A percentile compares a stretch with the other conserved stretches of the same genome.
Evolutionary conservation across 2,329 filamentous ascomycete species (phyloP).

Genomic region (Eutypa lata): DNA sequence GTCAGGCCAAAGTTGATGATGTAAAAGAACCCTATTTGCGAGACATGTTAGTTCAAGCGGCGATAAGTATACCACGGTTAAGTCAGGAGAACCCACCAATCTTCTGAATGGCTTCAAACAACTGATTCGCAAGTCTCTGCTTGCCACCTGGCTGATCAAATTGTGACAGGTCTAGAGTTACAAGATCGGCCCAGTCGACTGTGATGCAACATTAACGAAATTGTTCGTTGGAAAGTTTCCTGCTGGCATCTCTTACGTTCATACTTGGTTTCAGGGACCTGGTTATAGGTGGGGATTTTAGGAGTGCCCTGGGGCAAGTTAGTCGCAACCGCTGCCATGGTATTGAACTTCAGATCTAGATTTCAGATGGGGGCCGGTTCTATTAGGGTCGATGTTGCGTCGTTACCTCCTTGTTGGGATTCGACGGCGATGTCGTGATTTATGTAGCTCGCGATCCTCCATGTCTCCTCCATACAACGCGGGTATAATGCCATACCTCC

Average conservation of each 20-base stretch:
- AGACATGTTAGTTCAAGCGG: background rate
- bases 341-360: background rate
- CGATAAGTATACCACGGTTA: background rate
- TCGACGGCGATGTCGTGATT: conserved; percentile 12
- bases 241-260: conserved; percentile 23
- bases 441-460: too few relatives aligned
- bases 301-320: conserved; percentile 10
- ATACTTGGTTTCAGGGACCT: conserved; percentile 31
- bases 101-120: conserved; percentile 51
- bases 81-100: conserved; percentile 24
- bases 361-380: too few relatives aligned
- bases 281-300: conserved; percentile 28
- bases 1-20: conserved; percentile 60
- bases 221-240: background rate
- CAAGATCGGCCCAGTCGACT: conserved; percentile 53
- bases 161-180: conserved; percentile 53
- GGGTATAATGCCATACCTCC: too few relatives aligned
- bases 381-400: too few relatives aligned
- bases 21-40: conserved; percentile 55
- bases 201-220: background rate
- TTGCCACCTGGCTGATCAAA: conserved; percentile 54
- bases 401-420: too few relatives aligned
- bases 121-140: conserved; percentile 48
- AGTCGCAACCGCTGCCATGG: conserved; percentile 16
- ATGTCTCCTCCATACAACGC: too few relatives aligned